A percentile compares a stretch with the other conserved stretches of the same genome.
phyloP scores from a whole-genome alignment of 2,329 filamentous ascomycete genomes.

The Fusarium annulatum region DNA sequence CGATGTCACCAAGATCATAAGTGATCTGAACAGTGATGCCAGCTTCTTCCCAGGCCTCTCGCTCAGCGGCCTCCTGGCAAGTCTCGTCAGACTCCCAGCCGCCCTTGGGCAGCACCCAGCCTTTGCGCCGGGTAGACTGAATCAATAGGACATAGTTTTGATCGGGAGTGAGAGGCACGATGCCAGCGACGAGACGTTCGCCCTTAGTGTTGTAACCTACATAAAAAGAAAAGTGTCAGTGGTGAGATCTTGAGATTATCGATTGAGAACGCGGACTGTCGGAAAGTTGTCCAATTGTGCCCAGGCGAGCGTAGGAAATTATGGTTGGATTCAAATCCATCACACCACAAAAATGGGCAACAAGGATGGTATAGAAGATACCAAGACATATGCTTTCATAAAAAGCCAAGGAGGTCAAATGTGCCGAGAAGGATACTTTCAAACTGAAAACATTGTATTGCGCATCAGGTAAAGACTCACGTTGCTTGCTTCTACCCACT shows the following conservation, averaged over 20 bases:
- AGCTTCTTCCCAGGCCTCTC: conserved; percentile 98
- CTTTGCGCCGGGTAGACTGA: conserved; percentile 88
- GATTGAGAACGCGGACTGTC: not conserved
- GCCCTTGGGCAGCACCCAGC: conserved; percentile 97
- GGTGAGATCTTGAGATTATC: not conserved
- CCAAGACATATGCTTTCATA: not conserved
- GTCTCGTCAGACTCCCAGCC: conserved; percentile 97
- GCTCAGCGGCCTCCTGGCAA: conserved; percentile 83
- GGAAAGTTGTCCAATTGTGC: conserved; percentile 2
- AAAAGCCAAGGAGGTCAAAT: not conserved
- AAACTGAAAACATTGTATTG: not conserved
- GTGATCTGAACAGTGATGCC: conserved; percentile 88
- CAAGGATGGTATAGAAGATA: conserved; percentile 1
- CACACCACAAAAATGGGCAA: conserved; percentile 8
- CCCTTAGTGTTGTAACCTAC: conserved; percentile 91
- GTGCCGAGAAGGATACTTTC: not conserved
- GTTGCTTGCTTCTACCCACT: conserved; percentile 81
- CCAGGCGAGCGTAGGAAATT: conserved; percentile 9
- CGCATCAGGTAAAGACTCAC: conserved; percentile 65
- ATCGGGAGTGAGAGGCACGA: conserved; percentile 89
- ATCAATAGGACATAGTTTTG: conserved; percentile 92
- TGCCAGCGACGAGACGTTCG: conserved; percentile 93
- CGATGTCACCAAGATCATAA: conserved; percentile 86
- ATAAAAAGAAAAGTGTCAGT: conserved; percentile 40
- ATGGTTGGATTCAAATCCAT: not conserved